Percentiles rank a stretch among this genome's conserved stretches.
Conservation (phyloP, 192 early-diverging fungal species). For the Coemansia sp. region DNA sequence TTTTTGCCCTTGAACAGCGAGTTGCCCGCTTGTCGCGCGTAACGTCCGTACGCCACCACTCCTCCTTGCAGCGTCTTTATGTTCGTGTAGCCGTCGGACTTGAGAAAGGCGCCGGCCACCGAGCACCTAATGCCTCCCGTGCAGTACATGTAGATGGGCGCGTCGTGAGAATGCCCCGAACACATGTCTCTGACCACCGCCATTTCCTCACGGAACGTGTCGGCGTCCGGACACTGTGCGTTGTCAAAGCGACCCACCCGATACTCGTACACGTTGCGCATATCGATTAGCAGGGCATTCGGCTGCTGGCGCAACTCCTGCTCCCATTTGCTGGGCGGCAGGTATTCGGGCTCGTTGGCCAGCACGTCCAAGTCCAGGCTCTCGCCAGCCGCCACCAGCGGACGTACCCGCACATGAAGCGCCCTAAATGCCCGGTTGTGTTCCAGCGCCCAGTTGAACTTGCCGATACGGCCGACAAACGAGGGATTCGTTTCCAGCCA, state of each 20-base stretch:
- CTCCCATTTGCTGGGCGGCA: slow-evolving; percentile 69
- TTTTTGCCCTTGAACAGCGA: slow-evolving; percentile 75
- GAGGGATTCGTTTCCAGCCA: slow-evolving; percentile 52
- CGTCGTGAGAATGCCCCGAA: slow-evolving; percentile 48
- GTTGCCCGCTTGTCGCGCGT: slow-evolving; percentile 36
- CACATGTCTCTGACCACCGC: slow-evolving; percentile 62
- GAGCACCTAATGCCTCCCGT: slow-evolving; percentile 83
- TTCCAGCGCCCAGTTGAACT: slow-evolving; percentile 66
- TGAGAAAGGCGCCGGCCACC: slow-evolving; percentile 73
- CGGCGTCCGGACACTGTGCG: slow-evolving; percentile 66
- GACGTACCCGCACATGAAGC: slow-evolving; percentile 64
- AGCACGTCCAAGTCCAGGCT: slow-evolving; percentile 56
- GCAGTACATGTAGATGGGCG: slow-evolving; percentile 80
- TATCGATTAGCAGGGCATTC: slow-evolving; percentile 61
- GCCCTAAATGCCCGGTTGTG: slow-evolving; percentile 62
- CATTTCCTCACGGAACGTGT: slow-evolving; percentile 71
- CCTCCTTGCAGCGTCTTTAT: slow-evolving; percentile 73
- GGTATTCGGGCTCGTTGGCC: slow-evolving; percentile 61
- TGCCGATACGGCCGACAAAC: slow-evolving; percentile 31
- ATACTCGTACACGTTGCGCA: slow-evolving; percentile 77
- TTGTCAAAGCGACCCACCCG: slow-evolving; percentile 70
- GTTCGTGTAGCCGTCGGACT: slow-evolving; percentile 60
- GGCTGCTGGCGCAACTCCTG: slow-evolving; percentile 39
- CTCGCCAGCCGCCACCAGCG: slow-evolving; percentile 62
- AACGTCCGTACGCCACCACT: slow-evolving; percentile 71